phyloP scores from a whole-genome alignment of 345 rosid genomes.

The Arabidopsis thaliana region TAIR10.1 NC_003070.9:1117001-1117500 shows the following conservation, averaged over 20 bases:
- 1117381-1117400: constrained; percentile 76
- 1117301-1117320: constrained; percentile 62
- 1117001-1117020: constrained; percentile 1
- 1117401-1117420: constrained; percentile 68
- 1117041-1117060: constrained; percentile 61
- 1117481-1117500: constrained; percentile 54
- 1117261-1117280: constrained; percentile 88
- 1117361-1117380: constrained; percentile 70
- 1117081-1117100: constrained; percentile 70
- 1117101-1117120: constrained; percentile 63
- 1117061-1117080: constrained; percentile 88
- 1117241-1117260: constrained; percentile 73
- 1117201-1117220: constrained; percentile 99
- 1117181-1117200: constrained; percentile 93
- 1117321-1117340: constrained; percentile 48
- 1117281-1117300: constrained; percentile 88
- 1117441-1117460: constrained; percentile 93
- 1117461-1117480: constrained; percentile 91
- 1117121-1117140: constrained; percentile 55
- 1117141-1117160: constrained; percentile 47
- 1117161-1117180: constrained; percentile 68
- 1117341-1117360: constrained; percentile 54
- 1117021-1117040: constrained; percentile 19
- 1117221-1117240: constrained; percentile 65
- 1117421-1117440: constrained; percentile 82